A percentile compares a stretch with the other conserved stretches of the same genome.
These are phyloP conservation scores for Spinacia oleracea DNA, from an alignment of 179 eudicot species.

Conservation along the genomic window DNA sequence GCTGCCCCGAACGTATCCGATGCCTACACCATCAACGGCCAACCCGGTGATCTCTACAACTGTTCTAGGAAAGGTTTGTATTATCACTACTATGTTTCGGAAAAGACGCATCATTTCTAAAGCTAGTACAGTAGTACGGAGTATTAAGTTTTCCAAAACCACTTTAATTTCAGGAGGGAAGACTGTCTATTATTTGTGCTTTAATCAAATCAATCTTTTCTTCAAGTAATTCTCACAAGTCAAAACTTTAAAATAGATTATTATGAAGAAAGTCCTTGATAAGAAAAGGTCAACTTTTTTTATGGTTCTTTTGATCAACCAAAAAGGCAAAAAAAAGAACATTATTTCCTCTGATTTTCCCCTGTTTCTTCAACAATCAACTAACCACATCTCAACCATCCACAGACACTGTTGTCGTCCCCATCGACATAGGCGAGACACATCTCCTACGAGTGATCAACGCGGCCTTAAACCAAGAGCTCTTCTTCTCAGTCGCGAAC, in stretches of 20 bases:
- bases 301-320: neutral
- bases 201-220: neutral
- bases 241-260: neutral
- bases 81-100: neutral
- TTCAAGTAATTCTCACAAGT: neutral
- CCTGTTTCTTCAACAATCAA: conserved; percentile 7
- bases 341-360: neutral
- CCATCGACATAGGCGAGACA: conserved; percentile 68
- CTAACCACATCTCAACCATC: neutral
- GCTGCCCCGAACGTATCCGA: conserved; percentile 78
- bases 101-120: too few species aligned
- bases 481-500: conserved; percentile 78
- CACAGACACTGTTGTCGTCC: conserved; percentile 65
- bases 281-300: neutral
- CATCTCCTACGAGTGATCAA: conserved; percentile 75
- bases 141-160: neutral
- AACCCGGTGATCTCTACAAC: conserved; percentile 81
- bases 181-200: neutral
- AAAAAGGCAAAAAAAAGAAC: neutral
- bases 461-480: conserved; percentile 78
- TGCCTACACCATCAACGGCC: conserved; percentile 90
- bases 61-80: conserved; percentile 72
- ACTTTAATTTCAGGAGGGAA: neutral
- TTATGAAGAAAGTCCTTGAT: neutral
- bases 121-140: too few species aligned